Evolutionary conservation across 495 filamentous ascomycete genomes (phyloP), one percentile per base, ranked within the genome.

Genomic region (Neurospora sp.): DNA sequence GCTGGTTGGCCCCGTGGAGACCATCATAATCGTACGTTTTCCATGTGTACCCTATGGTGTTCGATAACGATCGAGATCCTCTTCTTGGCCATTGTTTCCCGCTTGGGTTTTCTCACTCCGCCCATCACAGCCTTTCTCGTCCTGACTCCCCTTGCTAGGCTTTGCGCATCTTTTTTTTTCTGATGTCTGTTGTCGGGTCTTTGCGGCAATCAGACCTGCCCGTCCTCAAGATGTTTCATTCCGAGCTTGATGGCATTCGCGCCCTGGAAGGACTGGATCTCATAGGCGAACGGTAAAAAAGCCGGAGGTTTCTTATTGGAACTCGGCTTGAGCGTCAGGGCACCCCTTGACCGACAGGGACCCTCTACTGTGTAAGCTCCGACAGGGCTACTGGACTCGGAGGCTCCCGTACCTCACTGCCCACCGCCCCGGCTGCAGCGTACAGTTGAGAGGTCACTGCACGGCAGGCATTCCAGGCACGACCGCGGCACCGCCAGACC

Each of bases 61-160:
- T 76, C 78, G 77, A 79, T 79, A 74, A 75, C 72, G 78, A 81
- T 81, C 79, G 78, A 80, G 78, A 81, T 80, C 74, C 72, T 59
- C 40, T 53, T 71, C 71, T 61, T 72, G 46, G 35, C 70, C 70
- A 71, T 42, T 71, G 73, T 71, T 71, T 69, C 65, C 59, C 40
- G 69, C 71, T 39, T 42, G 70, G 46, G 16, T 61, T 48, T 12
- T 65, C 22, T 65, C 39, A 31, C 16, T 27, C 61, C 11, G n/a
- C 68, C 73, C 68, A 70, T 73, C 74, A 71, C 27, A 61, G 53
- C 53, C 5, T 35, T 20, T 48, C 42, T 48, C 44, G 44, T 48
- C 44, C 27, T 61, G 53, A 18, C 12, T 31, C 35, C 4, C 11
- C 46, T 53, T 53, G 46, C 20, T 53, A 5, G 46, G 20, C 46